Percentiles rank a stretch among this genome's conserved stretches.
Conservation (phyloP, 2,329 filamentous ascomycete species). For the Colletotrichum salicis region DNA sequence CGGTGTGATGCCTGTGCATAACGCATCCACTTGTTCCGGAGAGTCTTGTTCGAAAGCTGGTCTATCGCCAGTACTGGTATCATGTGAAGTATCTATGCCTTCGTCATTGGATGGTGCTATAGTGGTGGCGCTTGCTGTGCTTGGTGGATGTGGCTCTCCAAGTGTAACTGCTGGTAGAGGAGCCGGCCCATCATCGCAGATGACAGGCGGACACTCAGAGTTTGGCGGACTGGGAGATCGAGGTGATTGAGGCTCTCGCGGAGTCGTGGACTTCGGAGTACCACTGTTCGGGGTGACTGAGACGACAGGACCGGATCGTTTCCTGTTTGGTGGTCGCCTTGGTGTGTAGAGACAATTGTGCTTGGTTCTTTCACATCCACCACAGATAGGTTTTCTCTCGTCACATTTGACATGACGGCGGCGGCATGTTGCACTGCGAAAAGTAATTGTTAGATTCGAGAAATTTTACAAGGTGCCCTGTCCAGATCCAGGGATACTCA, state of each 20-base stretch:
- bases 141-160: not conserved
- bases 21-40: not conserved
- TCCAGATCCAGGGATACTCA: not conserved
- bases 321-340: constrained; percentile 9
- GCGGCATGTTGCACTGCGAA: constrained; percentile 24
- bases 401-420: constrained; percentile 41
- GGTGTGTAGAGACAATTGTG: constrained; percentile 9
- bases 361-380: constrained; percentile 23
- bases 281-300: not conserved
- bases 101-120: not conserved
- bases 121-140: not conserved
- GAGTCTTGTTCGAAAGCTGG: not conserved
- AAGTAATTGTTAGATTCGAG: not conserved
- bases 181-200: not conserved
- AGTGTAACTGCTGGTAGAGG: not conserved
- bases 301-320: not conserved
- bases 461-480: not conserved
- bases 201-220: not conserved
- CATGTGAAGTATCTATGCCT: not conserved
- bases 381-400: constrained; percentile 40
- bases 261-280: not conserved
- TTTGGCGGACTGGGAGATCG: not conserved
- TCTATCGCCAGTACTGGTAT: not conserved
- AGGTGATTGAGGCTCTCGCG: not conserved
- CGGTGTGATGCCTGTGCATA: not conserved